Base-by-base conservation (phyloP, 2,329 filamentous ascomycete species). In the Paecilomyces dactylethromorphus region DNA sequence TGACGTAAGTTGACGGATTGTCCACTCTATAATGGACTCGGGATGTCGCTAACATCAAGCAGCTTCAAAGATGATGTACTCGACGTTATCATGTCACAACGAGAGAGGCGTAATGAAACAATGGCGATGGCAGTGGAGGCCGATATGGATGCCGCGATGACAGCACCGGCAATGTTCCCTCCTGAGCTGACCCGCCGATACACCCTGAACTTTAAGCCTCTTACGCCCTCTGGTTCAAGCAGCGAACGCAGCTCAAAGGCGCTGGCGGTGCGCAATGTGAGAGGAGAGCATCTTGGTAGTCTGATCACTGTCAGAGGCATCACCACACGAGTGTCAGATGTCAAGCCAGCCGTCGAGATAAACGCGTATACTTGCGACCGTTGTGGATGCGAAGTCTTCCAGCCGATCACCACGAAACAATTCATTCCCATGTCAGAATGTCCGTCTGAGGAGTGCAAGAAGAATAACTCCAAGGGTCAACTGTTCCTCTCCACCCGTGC, bases 301-400 rank as follows among this genome's bases (percentile, higher is more conserved):
- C 84, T 99, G 63, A 97, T 99, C 72, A 97, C 94, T 3, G 85
- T 99, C 54, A 87, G 94, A 59, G 93, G 92, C 63, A 99, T 99
- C 63, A 88, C 92, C 2, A 99, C 94, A 1, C 85, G 94, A 70
- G 94, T 97, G 1, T 97, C 94, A 1, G 94, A 99, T 71, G 94
- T 99, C 67, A 99, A 99, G 81, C 94, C 94, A 39, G 87, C 94
- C 11, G 90, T 97, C n/a, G 90, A 93, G 71, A 95, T 99, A 70
- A 97, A 96, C 74, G 94, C 94, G 39, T 99, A 99, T 76, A 94
- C 92, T 56, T 99, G 94, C 77, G 94, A 99, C 75, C 87, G 91
- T 62, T 99, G 94, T 70, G 94, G 94, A 59, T 92, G 89, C 72
- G 94, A 99, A 76, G 93, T 99, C 69, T 99, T 97, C 82, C 94